Evolutionary conservation across 441 rosid species (phyloP).

Genomic region (Francoa sonchifolia): DNA sequence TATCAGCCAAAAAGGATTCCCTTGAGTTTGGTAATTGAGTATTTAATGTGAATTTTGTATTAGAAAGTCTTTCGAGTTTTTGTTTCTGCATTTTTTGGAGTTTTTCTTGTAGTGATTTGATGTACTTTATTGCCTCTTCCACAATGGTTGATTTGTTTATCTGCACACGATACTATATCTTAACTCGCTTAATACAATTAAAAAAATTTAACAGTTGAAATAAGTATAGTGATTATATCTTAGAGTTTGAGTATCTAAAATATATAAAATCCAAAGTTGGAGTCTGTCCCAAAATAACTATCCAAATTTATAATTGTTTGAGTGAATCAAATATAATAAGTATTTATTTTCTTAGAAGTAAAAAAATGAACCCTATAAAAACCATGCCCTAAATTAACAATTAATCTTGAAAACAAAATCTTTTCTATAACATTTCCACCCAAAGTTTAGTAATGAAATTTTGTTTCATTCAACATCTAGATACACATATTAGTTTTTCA

Average conservation of each 20-base stretch:
- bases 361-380: background rate
- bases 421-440: no score
- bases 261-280: background rate
- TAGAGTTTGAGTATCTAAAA: no score
- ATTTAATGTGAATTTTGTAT: constrained; percentile 8
- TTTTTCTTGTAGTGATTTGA: constrained; percentile 38
- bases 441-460: no score
- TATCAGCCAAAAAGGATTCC: constrained; percentile 47
- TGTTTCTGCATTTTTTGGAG: constrained; percentile 39
- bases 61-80: constrained; percentile 40
- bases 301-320: background rate
- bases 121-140: constrained; percentile 59
- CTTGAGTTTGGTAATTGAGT: constrained; percentile 23
- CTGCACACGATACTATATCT: constrained; percentile 16
- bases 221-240: no score
- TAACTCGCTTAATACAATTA: no score
- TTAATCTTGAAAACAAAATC: no score
- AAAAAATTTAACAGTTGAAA: no score
- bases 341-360: background rate
- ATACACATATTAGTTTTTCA: no score
- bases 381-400: background rate
- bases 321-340: background rate
- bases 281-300: background rate
- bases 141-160: constrained; percentile 77
- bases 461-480: no score